phyloP scores from a whole-genome alignment of 2,329 filamentous ascomycete genomes.

The Ceratocystis cacaofunesta region DNA sequence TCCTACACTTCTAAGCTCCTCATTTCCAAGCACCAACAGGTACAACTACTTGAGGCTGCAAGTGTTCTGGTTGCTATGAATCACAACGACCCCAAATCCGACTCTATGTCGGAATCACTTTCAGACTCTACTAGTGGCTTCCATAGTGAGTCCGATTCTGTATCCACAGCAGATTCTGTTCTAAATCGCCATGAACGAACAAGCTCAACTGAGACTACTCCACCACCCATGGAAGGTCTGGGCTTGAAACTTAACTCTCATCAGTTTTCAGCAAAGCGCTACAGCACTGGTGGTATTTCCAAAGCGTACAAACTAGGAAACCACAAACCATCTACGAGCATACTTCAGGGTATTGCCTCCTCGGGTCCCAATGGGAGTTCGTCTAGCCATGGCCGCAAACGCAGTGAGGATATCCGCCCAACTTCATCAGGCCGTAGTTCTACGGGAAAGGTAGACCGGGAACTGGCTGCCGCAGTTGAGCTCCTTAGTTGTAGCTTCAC shows the following conservation, averaged over 20 bases:
- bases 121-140: constrained; percentile 52
- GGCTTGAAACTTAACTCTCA: constrained; percentile 37
- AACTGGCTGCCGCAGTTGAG: constrained; percentile 79
- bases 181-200: constrained; percentile 63
- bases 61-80: constrained; percentile 95
- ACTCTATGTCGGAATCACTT: constrained; percentile 42
- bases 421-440: constrained; percentile 62
- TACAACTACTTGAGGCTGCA: constrained; percentile 89
- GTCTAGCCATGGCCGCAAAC: constrained; percentile 48
- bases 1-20: constrained; percentile 90
- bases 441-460: constrained; percentile 68
- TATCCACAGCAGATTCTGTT: constrained; percentile 65
- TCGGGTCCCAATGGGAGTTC: constrained; percentile 23
- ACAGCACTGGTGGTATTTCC: constrained; percentile 47
- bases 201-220: constrained; percentile 86
- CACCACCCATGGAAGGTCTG: constrained; percentile 57
- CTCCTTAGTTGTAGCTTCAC: constrained; percentile 83
- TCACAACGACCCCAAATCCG: constrained; percentile 25
- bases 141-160: constrained; percentile 67
- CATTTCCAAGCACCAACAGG: constrained; percentile 98
- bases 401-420: constrained; percentile 61
- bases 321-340: constrained; percentile 35
- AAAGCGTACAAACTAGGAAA: constrained; percentile 61
- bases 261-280: constrained; percentile 39
- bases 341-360: constrained; percentile 33